Base-by-base conservation (phyloP, 768 basidiomycete genomes). In the Hortiboletus campestris region DNA sequence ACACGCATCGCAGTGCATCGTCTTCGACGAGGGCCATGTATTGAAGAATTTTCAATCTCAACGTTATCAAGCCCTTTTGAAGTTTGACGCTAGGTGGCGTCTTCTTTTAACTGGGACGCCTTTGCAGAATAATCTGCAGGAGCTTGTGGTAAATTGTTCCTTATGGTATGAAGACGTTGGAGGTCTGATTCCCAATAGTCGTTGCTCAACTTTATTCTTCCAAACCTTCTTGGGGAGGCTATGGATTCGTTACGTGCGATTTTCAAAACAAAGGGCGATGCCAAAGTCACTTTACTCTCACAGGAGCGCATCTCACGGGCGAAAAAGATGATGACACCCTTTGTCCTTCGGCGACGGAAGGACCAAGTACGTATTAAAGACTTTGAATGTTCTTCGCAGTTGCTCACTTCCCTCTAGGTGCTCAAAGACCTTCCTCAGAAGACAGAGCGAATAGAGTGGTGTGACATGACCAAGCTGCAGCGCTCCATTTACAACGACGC, bases 241-340 rank as follows among this genome's bases (percentile, higher is more conserved):
- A 78, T 94, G 66, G 85, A 84, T 28, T 84, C 87, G 6, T 77
- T 99, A 17, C 85, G 94, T 14, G 89, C 94, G 8, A 96, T 99
- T 61, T 99, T 99, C 83, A 98, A 97, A 71, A 91, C 92, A 36
- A 93, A 91, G 60, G 91, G 93, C n/a, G 91, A 95, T 64, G 87
- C 90, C 13, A 90, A 90, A 56, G 83, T 90, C 47, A 89, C 91
- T 28, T 72, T 98, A 22, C 85, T 98, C 25, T 91, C 96, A 5
- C 88, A 92, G 66, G 89, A 95, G 68, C 89, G 97, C 47, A 91
- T 98, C 22, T 93, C 91, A 19, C 78, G 95, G 58, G 97, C 97
- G 7, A 96, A 98, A 75, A 94, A 93, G 71, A 98, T 99, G 94
- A 94, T 99, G 90, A 97, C 94, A 8, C 97, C 97, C 0, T 99